Evolutionary conservation across 2,329 filamentous ascomycete genomes (phyloP), one percentile per base, ranked within the genome.

Genomic region (Rutstroemia sp.): DNA sequence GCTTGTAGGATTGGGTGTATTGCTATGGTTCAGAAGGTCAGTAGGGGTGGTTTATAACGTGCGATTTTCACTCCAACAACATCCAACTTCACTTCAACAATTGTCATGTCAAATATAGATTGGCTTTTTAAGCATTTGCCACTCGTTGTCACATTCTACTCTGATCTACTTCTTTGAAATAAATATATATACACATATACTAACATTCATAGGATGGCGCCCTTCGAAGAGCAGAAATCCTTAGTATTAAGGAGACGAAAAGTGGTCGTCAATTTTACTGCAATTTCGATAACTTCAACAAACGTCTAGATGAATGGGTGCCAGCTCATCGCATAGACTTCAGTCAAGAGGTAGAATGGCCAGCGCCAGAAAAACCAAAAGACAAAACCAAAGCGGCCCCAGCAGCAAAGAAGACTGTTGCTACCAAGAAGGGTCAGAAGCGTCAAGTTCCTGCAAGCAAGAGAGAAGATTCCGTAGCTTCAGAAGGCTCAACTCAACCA

Each of bases 281-380:
- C 54, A 67, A 68, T 57, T 68, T 68, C 46, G 64, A 67, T 40
- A 68, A 68, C 47, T 68, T 66, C 59, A 68, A 68, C 40, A 68
- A 68, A 56, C 66, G 66, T 61, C 52, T 68, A 17, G 66, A 68
- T 57, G 94, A 99, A 77, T 99, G 94, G 94, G 86, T 99, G 9
- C 79, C 88, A 1, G 81, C 87, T 30, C 78, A 82, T 38, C 83
- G 94, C 38, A 89, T 99, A 63, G 90, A 97, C 70, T 86, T 99
- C 57, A 78, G 81, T 1, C 86, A 90, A 63, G 92, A 96, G 66
- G 94, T 99, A 54, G 94, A 99, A 74, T 99, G 94, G 92, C 94
- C 94, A 19, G 87, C 85, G 59, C 89, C 91, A 9, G 83, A 86
- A 63, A 86, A 86, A 67, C 79, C 86, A 1, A 95, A 96, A 67